A percentile compares a stretch with the other conserved stretches of the same genome.
Evolutionary conservation across 2,329 filamentous ascomycete genomes (phyloP).

Genomic region (Ophiobolus disseminans): DNA sequence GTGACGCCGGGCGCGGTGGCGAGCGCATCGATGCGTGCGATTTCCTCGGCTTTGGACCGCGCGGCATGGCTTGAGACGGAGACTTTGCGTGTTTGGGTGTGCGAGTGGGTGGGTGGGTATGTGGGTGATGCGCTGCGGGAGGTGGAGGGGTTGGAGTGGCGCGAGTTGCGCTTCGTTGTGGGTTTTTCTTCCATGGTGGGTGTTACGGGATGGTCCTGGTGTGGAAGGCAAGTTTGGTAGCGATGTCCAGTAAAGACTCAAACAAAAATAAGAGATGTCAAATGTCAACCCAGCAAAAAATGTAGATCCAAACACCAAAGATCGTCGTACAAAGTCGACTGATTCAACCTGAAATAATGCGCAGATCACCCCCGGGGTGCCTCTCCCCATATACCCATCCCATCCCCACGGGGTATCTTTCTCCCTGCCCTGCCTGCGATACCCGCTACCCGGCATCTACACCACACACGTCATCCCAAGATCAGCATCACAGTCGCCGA

Average conservation of each 20-base stretch:
- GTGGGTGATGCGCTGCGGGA: neutral
- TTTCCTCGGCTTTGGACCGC: slow-evolving; percentile 3
- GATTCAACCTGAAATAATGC: no score
- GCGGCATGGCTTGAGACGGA: neutral
- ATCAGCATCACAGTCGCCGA: no score
- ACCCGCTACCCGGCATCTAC: neutral
- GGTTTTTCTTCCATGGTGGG: slow-evolving; percentile 6
- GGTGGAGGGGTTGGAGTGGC: neutral
- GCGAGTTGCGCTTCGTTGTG: slow-evolving; percentile 1
- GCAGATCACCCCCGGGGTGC: neutral
- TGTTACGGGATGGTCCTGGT: neutral
- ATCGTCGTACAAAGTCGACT: no score
- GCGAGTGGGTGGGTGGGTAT: neutral
- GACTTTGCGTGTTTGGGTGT: slow-evolving; percentile 1
- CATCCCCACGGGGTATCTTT: slow-evolving; percentile 1
- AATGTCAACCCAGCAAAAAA: neutral
- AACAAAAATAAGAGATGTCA: neutral
- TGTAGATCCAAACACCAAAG: no score
- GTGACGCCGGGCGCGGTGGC: slow-evolving; percentile 29
- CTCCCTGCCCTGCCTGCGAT: neutral
- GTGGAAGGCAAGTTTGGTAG: neutral
- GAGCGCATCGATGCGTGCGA: slow-evolving; percentile 14
- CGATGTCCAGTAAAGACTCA: neutral
- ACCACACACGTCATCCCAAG: neutral
- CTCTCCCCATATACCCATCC: neutral